Conservation (phyloP, 768 basidiomycete species). For the Boletellus ananiceps region DNA sequence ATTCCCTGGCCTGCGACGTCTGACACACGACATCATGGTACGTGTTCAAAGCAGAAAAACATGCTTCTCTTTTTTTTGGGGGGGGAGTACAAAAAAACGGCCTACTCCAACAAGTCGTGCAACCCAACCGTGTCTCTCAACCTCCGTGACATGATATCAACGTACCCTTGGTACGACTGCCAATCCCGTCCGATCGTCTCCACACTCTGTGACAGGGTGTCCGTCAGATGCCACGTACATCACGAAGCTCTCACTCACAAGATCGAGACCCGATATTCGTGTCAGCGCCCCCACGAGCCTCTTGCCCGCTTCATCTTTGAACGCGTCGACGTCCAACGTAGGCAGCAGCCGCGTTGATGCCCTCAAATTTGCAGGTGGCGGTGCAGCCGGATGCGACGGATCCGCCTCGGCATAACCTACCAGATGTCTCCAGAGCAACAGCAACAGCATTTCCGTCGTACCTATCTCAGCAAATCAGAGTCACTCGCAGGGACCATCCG, state of each 20-base stretch:
- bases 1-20: neutral
- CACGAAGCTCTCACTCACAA: constrained; percentile 33
- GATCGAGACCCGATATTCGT: constrained; percentile 49
- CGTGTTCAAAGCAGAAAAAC: neutral
- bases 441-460: constrained; percentile 71
- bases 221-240: constrained; percentile 5
- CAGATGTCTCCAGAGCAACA: constrained; percentile 79
- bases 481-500: neutral
- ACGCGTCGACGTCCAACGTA: constrained; percentile 51
- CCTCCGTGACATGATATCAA: constrained; percentile 72
- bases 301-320: constrained; percentile 53
- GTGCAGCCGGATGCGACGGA: constrained; percentile 4
- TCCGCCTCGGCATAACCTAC: constrained; percentile 52
- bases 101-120: constrained; percentile 36
- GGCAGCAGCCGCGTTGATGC: constrained; percentile 53
- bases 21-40: neutral
- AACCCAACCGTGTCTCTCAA: constrained; percentile 61
- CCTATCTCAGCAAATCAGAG: constrained; percentile 33
- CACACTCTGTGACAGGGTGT: constrained; percentile 30
- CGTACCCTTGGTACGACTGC: constrained; percentile 63
- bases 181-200: constrained; percentile 49
- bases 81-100: neutral
- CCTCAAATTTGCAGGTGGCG: constrained; percentile 33
- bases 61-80: neutral
- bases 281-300: constrained; percentile 53